Evolutionary conservation across 768 basidiomycete genomes (phyloP).

Genomic region (Termitomyces sp.): DNA sequence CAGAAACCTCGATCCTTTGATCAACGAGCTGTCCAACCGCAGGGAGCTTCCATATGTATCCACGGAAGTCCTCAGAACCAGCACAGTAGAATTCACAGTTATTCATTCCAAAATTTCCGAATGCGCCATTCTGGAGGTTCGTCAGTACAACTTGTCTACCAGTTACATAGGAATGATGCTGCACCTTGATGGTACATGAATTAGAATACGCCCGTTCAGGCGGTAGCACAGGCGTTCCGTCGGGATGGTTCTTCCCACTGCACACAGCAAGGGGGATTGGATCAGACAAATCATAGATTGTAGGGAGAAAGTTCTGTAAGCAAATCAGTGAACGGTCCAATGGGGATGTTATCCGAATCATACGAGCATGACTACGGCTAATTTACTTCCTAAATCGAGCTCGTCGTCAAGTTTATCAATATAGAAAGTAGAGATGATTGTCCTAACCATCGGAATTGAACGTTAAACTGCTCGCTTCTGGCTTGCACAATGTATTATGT

Average conservation of each 20-base stretch:
- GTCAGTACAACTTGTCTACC: neutral
- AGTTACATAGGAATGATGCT: neutral
- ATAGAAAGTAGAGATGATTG: neutral
- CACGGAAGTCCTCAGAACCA: conserved; percentile 84
- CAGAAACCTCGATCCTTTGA: conserved; percentile 41
- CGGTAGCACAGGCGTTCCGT: conserved; percentile 44
- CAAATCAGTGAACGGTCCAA: neutral
- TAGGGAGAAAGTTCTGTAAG: conserved; percentile 61
- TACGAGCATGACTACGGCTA: conserved; percentile 70
- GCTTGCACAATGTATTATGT: conserved; percentile 41
- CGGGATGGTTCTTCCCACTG: conserved; percentile 53
- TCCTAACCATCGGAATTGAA: conserved; percentile 66
- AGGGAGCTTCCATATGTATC: conserved; percentile 78
- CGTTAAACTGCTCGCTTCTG: conserved; percentile 63
- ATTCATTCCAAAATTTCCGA: conserved; percentile 57
- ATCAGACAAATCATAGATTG: conserved; percentile 66
- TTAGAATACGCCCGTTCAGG: conserved; percentile 61
- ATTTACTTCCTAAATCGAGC: conserved; percentile 44
- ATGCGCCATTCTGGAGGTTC: conserved; percentile 61
- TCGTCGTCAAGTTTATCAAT: neutral
- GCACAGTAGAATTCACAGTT: conserved; percentile 60
- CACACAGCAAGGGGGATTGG: conserved; percentile 68
- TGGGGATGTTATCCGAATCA: conserved; percentile 17
- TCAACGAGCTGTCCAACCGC: conserved; percentile 37
- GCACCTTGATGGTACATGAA: conserved; percentile 76